Percentiles rank a stretch among this genome's conserved stretches.
phyloP scores from a whole-genome alignment of 176 grass and related monocot genomes.

The Saccharum spontaneum region DNA sequence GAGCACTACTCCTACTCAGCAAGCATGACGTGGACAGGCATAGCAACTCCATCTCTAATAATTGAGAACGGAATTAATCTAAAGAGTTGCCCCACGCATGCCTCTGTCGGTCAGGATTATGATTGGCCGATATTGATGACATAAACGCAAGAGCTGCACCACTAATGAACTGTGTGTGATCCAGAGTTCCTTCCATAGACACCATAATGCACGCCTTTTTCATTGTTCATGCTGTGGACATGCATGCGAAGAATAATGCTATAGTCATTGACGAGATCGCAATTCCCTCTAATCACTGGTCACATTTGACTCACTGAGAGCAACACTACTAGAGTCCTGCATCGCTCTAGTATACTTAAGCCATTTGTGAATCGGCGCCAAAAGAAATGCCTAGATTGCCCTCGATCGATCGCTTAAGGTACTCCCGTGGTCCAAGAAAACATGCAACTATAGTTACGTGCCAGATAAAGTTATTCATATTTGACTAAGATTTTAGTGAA shows the following conservation, averaged over 20 bases:
- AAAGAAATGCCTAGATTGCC: too few relatives aligned
- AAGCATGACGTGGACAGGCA: slow-evolving; percentile 4
- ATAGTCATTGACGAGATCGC: not conserved
- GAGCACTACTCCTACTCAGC: not conserved
- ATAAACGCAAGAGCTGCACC: not conserved
- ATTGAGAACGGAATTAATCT: not conserved
- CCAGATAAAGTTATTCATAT: too few relatives aligned
- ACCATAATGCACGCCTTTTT: not conserved
- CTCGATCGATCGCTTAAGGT: too few relatives aligned
- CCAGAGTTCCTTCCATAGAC: not conserved
- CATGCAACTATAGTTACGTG: too few relatives aligned
- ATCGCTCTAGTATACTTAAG: too few relatives aligned
- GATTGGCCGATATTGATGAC: slow-evolving; percentile 3
- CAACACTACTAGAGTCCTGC: too few relatives aligned
- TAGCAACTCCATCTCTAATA: not conserved
- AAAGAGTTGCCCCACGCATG: slow-evolving; percentile 2
- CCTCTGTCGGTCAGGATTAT: not conserved
- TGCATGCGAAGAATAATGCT: not conserved
- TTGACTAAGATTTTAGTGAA: too few relatives aligned
- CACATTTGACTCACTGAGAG: not conserved
- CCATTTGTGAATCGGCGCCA: too few relatives aligned
- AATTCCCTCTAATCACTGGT: not conserved
- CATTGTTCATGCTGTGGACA: not conserved
- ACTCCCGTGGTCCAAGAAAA: too few relatives aligned
- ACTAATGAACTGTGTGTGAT: not conserved